Base-by-base conservation (phyloP, 306 rosid species). In the Sicyos baderoa region DNA sequence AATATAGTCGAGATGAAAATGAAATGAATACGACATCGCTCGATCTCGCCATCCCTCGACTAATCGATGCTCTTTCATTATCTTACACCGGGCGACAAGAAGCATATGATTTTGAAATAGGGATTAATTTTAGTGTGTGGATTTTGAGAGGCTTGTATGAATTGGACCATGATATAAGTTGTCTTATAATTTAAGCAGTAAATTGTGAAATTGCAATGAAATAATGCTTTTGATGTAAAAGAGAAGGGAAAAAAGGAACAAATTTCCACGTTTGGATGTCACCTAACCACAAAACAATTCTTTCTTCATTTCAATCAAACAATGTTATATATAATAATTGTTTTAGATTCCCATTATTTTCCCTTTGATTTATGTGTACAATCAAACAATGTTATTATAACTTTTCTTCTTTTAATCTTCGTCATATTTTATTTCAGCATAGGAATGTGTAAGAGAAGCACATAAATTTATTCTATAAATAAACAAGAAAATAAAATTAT, bases 211-310 rank as follows among this genome's bases (percentile, higher is more conserved):
- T 42, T 65, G 49, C 9, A 63, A 63, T 42, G 27, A 40, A 63
- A 63, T 22, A 42, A 21, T 32, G 50, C 3, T n/a, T 61, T 61
- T 55, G 13, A 12, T 57, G 23, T 32, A n/a, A n/a, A 61, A 32
- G 27, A 40, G 51, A 5, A 6, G 15, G 3, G 4, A 12, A 4
- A 17, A 44, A 64, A 21, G 45, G 27, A 10, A 40, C n/a, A 61
- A 61, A 49, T 40, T 62, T 62, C 29, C 69, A 64, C 70, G 70
- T 64, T 64, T 64, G 54, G 70, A 44, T 64, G 70, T 64, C 70
- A 64, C 70, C 70, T 21, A 64, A 64, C 70, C 48, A 52, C 70
- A 64, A 64, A 64, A 64, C 70, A 64, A 32, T 4, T 13, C 52
- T 44, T 44, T 64, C 70, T 27, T 64, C 19, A 45, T 64, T 64